Conservation (phyloP, 2,329 filamentous ascomycete species). For the Cladophialophora immunda region DNA sequence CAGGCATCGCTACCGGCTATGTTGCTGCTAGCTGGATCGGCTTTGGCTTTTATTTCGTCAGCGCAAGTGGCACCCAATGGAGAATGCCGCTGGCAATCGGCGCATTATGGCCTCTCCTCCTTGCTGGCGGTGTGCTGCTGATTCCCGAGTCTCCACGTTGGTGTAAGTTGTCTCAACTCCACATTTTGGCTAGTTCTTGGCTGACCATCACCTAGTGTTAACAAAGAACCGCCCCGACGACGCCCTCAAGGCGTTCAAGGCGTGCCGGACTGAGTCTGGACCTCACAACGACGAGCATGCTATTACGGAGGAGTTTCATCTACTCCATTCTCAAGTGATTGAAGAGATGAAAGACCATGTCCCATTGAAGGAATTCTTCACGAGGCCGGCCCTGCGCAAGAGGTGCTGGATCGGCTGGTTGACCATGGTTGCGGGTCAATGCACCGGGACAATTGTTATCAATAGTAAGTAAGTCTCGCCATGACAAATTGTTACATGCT, state of each 20-base stretch:
- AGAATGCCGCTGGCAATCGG: constrained; percentile 29
- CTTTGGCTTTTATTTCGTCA: constrained; percentile 24
- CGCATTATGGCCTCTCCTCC: constrained; percentile 23
- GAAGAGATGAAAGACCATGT: constrained; percentile 15
- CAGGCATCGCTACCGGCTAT: constrained; percentile 20
- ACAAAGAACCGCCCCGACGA: constrained; percentile 5
- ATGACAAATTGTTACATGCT: background rate
- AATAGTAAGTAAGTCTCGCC: constrained; percentile 3
- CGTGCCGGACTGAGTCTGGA: background rate
- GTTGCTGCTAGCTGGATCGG: constrained; percentile 28
- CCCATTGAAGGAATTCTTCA: constrained; percentile 20
- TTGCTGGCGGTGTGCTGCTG: constrained; percentile 51
- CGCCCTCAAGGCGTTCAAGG: background rate
- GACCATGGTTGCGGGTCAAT: constrained; percentile 17
- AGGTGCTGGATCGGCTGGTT: constrained; percentile 13
- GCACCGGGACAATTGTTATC: constrained; percentile 19
- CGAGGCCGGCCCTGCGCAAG: constrained; percentile 23
- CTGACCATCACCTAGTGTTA: background rate
- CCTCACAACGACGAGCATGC: constrained; percentile 6
- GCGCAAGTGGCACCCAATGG: constrained; percentile 21
- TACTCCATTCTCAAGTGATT: constrained; percentile 5
- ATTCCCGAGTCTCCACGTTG: constrained; percentile 44
- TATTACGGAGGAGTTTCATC: constrained; percentile 9
- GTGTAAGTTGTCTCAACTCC: constrained; percentile 5
- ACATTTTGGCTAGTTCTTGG: background rate